Percentiles rank a stretch among this genome's conserved stretches.
phyloP scores from a whole-genome alignment of 2,329 filamentous ascomycete species.

The Trichophyton verrucosum region DNA sequence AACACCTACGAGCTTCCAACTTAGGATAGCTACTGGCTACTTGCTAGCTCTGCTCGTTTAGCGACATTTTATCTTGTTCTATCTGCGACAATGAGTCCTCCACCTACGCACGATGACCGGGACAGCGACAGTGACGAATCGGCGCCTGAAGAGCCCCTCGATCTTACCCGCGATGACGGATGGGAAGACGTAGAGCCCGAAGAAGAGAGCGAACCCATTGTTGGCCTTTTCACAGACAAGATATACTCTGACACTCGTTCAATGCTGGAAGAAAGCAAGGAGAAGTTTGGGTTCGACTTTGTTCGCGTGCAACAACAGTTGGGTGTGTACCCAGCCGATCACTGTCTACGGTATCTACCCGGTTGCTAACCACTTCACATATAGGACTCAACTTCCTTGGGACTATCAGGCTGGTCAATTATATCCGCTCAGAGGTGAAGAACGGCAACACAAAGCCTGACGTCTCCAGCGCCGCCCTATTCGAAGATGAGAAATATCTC shows the following conservation, averaged over 20 bases:
- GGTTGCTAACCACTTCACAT: conserved; percentile 15
- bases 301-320: conserved; percentile 43
- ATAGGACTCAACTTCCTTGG: conserved; percentile 59
- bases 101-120: background rate
- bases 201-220: conserved; percentile 48
- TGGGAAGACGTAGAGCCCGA: conserved; percentile 53
- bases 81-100: background rate
- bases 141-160: conserved; percentile 22
- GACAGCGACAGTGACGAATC: conserved; percentile 16
- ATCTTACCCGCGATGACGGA: conserved; percentile 39
- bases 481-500: conserved; percentile 69
- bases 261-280: conserved; percentile 58
- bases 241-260: conserved; percentile 51
- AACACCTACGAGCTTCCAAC: too few relatives aligned
- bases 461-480: conserved; percentile 47
- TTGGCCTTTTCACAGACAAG: conserved; percentile 56
- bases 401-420: conserved; percentile 64
- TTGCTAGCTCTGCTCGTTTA: background rate
- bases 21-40: too few relatives aligned
- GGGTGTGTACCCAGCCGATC: conserved; percentile 25
- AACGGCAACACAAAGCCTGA: conserved; percentile 38
- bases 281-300: conserved; percentile 56
- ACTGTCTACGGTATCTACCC: background rate
- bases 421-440: conserved; percentile 39
- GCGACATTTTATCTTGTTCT: background rate